A percentile compares a stretch with the other conserved stretches of the same genome.
Conservation (phyloP, 148 eudicot genomes). For the Euryodendron excelsum region DNA sequence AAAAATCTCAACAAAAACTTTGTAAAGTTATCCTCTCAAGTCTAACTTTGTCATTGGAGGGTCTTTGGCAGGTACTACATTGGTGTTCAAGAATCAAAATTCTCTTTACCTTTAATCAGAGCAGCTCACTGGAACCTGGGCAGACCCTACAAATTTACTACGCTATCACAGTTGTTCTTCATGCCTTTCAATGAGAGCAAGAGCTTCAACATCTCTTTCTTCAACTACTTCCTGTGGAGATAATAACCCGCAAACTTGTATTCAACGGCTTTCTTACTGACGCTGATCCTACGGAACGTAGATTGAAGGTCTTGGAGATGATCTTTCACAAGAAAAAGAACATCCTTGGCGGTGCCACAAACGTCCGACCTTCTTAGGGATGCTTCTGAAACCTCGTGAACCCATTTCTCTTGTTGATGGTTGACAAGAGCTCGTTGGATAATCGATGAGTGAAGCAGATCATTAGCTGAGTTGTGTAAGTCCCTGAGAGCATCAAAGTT, state of each 20-base stretch:
- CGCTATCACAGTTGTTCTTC: slow-evolving; percentile 30
- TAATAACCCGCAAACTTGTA: slow-evolving; percentile 30
- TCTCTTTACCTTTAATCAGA: too few relatives aligned
- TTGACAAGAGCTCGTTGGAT: slow-evolving; percentile 36
- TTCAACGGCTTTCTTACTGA: slow-evolving; percentile 12
- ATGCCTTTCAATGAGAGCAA: slow-evolving; percentile 44
- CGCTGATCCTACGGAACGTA: slow-evolving; percentile 34
- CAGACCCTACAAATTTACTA: too few relatives aligned
- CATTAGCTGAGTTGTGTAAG: slow-evolving; percentile 59
- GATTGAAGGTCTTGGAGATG: slow-evolving; percentile 56
- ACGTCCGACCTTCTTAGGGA: slow-evolving; percentile 51
- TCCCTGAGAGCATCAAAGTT: slow-evolving; percentile 52
- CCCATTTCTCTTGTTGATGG: slow-evolving; percentile 36
- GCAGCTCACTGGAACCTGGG: too few relatives aligned
- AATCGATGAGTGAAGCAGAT: slow-evolving; percentile 46
- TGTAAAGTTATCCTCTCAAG: too few relatives aligned
- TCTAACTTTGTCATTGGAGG: too few relatives aligned
- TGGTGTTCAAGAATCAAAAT: too few relatives aligned
- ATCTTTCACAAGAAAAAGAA: slow-evolving; percentile 41
- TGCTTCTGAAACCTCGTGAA: slow-evolving; percentile 49
- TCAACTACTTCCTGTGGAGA: slow-evolving; percentile 46
- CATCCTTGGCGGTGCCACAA: slow-evolving; percentile 51
- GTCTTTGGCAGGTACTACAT: too few relatives aligned
- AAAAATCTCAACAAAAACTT: too few relatives aligned
- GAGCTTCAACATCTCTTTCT: slow-evolving; percentile 48